These are phyloP conservation scores for Austroboletus niveus DNA, from an alignment of 1,284 basidiomycete genomes.

Conservation along the genomic window DNA sequence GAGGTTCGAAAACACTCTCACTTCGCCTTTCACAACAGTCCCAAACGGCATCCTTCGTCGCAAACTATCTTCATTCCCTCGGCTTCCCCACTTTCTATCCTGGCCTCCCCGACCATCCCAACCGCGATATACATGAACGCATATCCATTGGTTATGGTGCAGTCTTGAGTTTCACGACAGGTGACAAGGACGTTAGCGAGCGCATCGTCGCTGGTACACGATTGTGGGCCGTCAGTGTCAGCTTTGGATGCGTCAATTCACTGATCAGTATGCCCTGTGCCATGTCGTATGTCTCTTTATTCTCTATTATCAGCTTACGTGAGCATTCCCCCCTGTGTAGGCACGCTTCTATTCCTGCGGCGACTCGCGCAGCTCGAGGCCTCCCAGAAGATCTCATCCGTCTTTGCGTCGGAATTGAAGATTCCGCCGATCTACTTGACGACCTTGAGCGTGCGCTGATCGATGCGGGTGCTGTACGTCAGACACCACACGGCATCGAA, in stretches of 20 bases:
- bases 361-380: conserved; percentile 88
- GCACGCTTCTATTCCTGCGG: conserved; percentile 96
- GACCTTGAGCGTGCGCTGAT: conserved; percentile 93
- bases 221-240: conserved; percentile 97
- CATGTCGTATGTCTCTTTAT: conserved; percentile 79
- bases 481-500: conserved; percentile 44
- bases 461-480: conserved; percentile 84
- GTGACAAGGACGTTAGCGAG: conserved; percentile 88
- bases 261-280: conserved; percentile 99
- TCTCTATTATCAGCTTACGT: conserved; percentile 11
- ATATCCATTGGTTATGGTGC: conserved; percentile 91
- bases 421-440: conserved; percentile 88
- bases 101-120: conserved; percentile 82
- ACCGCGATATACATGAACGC: conserved; percentile 83
- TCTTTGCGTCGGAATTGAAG: conserved; percentile 98
- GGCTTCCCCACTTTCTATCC: conserved; percentile 97
- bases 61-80: conserved; percentile 81
- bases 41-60: conserved; percentile 79
- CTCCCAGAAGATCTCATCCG: conserved; percentile 98
- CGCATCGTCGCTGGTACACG: conserved; percentile 90
- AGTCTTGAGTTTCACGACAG: conserved; percentile 94
- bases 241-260: conserved; percentile 97
- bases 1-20: conserved; percentile 96
- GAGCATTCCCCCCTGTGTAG: conserved; percentile 39
- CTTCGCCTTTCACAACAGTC: conserved; percentile 97